phyloP scores from a whole-genome alignment of 1,139 yeast genomes.

The Blastobotrys buckinghamii region DNA sequence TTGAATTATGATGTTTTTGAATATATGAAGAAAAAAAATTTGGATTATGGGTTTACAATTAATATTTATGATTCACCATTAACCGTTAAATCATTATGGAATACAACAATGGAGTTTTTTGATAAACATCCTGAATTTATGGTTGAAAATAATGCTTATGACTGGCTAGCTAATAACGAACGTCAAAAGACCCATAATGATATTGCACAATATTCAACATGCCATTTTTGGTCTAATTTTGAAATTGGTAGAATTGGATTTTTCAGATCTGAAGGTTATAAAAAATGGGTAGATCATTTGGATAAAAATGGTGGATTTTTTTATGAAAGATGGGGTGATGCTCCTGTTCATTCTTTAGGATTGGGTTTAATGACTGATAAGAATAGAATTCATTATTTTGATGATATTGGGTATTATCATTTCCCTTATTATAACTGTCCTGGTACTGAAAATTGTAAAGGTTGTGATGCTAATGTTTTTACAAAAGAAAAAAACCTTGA shows the following conservation, averaged over 20 bases:
- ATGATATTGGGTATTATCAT: slow-evolving; percentile 78
- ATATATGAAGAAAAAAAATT: slow-evolving; percentile 58
- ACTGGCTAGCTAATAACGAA: slow-evolving; percentile 61
- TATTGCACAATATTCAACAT: slow-evolving; percentile 61
- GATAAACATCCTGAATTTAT: slow-evolving; percentile 53
- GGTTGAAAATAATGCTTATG: slow-evolving; percentile 60
- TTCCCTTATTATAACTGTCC: slow-evolving; percentile 76
- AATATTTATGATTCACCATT: slow-evolving; percentile 64
- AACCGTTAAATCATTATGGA: slow-evolving; percentile 60
- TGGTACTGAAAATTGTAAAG: slow-evolving; percentile 35
- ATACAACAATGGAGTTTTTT: slow-evolving; percentile 56
- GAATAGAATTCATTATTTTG: slow-evolving; percentile 72
- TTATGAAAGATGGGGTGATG: slow-evolving; percentile 91
- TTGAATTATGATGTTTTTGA: slow-evolving; percentile 72
- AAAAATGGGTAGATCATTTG: slow-evolving; percentile 55
- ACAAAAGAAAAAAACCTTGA: slow-evolving; percentile 41
- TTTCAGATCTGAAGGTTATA: slow-evolving; percentile 60
- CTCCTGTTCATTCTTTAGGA: slow-evolving; percentile 79
- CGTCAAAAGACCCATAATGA: slow-evolving; percentile 39
- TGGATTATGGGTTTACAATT: slow-evolving; percentile 65
- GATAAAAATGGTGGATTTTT: slow-evolving; percentile 74
- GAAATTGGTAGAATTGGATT: slow-evolving; percentile 79
- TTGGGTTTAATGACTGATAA: slow-evolving; percentile 69
- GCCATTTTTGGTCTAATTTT: slow-evolving; percentile 87
- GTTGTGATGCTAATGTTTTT: slow-evolving; percentile 45